phyloP scores from a whole-genome alignment of 805 yeast species.

The Cyberlindnera mrakii region DNA sequence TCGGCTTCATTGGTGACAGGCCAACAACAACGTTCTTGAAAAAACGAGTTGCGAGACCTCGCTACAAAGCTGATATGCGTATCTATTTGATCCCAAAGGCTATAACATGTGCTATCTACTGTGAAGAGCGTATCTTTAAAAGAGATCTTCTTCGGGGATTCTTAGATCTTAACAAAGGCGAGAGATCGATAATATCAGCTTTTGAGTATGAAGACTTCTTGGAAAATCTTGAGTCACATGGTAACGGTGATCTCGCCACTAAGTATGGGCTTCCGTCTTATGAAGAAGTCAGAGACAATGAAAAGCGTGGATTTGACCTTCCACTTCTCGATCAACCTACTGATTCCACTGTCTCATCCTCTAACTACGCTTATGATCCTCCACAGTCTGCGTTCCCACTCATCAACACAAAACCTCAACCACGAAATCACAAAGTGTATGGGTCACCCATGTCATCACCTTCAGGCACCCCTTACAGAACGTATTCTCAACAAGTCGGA shows the following conservation, averaged over 20 bases:
- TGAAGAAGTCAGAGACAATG: conserved; percentile 10
- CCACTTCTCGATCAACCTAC: no score
- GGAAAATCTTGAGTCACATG: conserved; percentile 13
- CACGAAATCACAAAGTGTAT: no score
- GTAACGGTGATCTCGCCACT: conserved; percentile 9
- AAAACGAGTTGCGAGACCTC: conserved; percentile 53
- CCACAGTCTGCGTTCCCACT: no score
- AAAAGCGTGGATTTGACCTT: background rate
- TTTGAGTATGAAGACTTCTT: conserved; percentile 23
- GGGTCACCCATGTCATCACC: no score
- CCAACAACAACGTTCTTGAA: conserved; percentile 47
- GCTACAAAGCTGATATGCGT: conserved; percentile 59
- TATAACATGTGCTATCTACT: conserved; percentile 35
- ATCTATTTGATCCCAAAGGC: conserved; percentile 46
- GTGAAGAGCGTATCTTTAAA: conserved; percentile 44
- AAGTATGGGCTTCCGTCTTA: conserved; percentile 13
- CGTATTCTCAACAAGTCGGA: no score
- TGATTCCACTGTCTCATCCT: no score
- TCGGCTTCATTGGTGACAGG: conserved; percentile 31
- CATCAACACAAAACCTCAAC: no score
- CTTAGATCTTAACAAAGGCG: conserved; percentile 28
- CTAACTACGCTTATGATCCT: no score
- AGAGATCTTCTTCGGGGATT: conserved; percentile 47
- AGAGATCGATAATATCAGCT: conserved; percentile 26
- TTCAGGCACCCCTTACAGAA: no score